Evolutionary conservation across 2,329 filamentous ascomycete species (phyloP), one percentile per base, ranked within the genome.

Genomic region (Magnaporthales sp.): DNA sequence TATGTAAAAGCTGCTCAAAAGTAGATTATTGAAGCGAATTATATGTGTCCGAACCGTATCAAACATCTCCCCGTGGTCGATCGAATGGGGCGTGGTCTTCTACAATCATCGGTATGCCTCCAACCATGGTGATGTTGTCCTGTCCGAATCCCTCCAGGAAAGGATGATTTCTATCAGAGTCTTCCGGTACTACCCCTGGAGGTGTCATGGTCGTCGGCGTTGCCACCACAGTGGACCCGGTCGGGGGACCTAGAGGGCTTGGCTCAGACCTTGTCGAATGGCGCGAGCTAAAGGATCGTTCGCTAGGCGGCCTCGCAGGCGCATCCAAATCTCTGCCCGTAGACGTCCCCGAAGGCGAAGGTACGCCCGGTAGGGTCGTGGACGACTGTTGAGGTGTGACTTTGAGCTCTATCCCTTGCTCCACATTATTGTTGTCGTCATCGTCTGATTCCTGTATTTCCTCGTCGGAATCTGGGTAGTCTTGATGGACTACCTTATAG

Each of bases 341-440:
- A 46, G 15, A 5, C 19, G 15, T 46, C 38, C 38, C 38, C 8
- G 19, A n/a, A 19, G 63, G 63, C 22, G 63, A 65, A 9, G 46
- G 38, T 10, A 58, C 19, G 26, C 46, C 63, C 8, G 46, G 46
- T 24, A 65, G 51, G 13, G 63, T 56, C 19, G 63, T 58, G 3
- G 51, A 56, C 10, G 63, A 65, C 13, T 46, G 27, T 19, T 26
- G 11, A 3, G 63, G 63, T 13, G 63, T 65, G 24, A 31, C 26
- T 22, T 65, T 65, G 4, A 65, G 27, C 63, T 65, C 63, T 13
- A 65, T 31, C 3, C 63, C 63, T 24, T 65, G 63, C 51, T 65
- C 63, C 63, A 65, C 24, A 19, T 51, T 27, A 19, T 51, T 27
- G 51, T 65, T 46, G 63, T 65, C 46, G 9, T 31, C 51, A n/a